These are phyloP conservation scores for Schizophyllum amplum DNA, from an alignment of 1,284 basidiomycete genomes.

Conservation along the genomic window DNA sequence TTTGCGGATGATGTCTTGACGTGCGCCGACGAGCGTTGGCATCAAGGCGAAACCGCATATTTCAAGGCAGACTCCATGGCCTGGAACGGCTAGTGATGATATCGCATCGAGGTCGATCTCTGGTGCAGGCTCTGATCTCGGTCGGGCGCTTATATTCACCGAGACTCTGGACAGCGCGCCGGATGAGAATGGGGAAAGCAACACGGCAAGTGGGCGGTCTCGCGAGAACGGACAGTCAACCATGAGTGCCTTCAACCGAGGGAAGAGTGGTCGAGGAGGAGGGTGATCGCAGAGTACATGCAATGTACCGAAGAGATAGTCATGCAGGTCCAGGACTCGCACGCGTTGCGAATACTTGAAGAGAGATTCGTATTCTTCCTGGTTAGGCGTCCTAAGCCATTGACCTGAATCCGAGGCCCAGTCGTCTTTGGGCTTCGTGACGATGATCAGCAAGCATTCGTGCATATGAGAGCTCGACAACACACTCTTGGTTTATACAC, in stretches of 20 bases:
- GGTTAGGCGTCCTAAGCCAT: not conserved
- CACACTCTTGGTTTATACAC: not conserved
- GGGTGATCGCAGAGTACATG: not conserved
- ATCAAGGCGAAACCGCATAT: not conserved
- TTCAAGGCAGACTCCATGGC: not conserved
- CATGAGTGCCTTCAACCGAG: not conserved
- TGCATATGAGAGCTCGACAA: no score
- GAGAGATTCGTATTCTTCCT: not conserved
- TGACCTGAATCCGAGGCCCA: no score
- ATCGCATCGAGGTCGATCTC: not conserved
- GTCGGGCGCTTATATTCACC: not conserved
- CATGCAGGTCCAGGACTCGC: not conserved
- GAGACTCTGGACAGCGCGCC: not conserved
- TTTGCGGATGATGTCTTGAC: not conserved
- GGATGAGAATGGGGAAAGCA: not conserved
- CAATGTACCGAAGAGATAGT: not conserved
- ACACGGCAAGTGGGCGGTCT: not conserved
- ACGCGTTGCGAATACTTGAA: not conserved
- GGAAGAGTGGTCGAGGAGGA: not conserved
- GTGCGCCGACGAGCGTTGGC: not conserved
- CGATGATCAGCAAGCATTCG: no score
- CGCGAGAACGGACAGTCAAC: no score
- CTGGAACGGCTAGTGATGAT: not conserved
- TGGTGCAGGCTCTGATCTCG: not conserved
- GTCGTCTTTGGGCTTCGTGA: no score